Conservation (phyloP, 805 yeast species). For the Candida odintsovae region DNA sequence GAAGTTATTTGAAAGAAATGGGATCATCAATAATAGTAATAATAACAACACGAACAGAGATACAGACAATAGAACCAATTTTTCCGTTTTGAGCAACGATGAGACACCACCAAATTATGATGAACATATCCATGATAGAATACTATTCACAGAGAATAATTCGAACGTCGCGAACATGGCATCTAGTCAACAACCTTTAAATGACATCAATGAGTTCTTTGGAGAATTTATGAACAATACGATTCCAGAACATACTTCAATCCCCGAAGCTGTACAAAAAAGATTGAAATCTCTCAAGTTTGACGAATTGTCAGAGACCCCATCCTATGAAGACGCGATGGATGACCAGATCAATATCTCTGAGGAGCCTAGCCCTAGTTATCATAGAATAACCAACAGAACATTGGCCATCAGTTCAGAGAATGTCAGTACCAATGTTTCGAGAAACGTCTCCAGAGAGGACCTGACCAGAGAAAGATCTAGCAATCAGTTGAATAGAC, state of each 20-base stretch:
- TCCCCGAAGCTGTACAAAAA: not conserved
- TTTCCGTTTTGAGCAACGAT: slow-evolving; percentile 31
- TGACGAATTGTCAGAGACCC: slow-evolving; percentile 52
- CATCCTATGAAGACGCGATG: slow-evolving; percentile 71
- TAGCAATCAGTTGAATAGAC: not conserved
- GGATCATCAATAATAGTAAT: not conserved
- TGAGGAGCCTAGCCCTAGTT: not conserved
- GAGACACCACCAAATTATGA: slow-evolving; percentile 69
- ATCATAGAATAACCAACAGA: not conserved
- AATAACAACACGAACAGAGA: slow-evolving; percentile 1
- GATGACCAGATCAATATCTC: slow-evolving; percentile 29
- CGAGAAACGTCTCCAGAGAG: not conserved
- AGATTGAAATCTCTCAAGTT: slow-evolving; percentile 24
- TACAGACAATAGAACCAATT: slow-evolving; percentile 6
- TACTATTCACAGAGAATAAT: slow-evolving; percentile 17
- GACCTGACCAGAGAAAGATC: not conserved
- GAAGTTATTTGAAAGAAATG: slow-evolving; percentile 23
- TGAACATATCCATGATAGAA: slow-evolving; percentile 61
- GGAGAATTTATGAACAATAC: not conserved
- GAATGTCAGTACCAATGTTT: not conserved
- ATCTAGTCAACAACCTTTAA: not conserved
- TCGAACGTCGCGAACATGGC: slow-evolving; percentile 3
- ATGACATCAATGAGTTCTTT: not conserved
- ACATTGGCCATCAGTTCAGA: not conserved
- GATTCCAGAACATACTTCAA: not conserved